A percentile compares a stretch with the other conserved stretches of the same genome.
Evolutionary conservation across 1,139 yeast species (phyloP).

Genomic region (Pichia sp.): DNA sequence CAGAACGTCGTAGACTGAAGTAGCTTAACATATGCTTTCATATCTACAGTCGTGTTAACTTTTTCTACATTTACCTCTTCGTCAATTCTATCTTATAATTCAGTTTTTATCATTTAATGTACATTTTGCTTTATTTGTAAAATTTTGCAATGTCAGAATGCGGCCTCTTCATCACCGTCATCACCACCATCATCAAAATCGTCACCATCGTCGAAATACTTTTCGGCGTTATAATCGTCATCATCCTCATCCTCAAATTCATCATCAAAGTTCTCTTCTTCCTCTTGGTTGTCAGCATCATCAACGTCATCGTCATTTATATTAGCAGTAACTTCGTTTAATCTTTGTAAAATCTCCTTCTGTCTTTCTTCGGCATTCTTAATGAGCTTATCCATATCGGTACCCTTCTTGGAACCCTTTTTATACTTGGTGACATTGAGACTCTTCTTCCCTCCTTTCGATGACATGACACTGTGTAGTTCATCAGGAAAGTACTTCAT

Average conservation of each 20-base stretch:
- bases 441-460: constrained; percentile 36
- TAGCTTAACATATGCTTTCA: not conserved
- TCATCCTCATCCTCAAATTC: constrained; percentile 79
- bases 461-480: constrained; percentile 54
- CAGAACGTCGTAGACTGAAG: constrained; percentile 11
- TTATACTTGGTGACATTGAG: constrained; percentile 44
- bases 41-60: no score
- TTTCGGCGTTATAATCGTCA: constrained; percentile 72
- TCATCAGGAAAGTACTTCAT: constrained; percentile 73
- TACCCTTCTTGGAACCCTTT: constrained; percentile 29
- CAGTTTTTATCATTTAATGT: not conserved
- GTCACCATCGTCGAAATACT: constrained; percentile 55
- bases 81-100: no score
- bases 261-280: constrained; percentile 62
- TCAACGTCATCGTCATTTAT: constrained; percentile 30
- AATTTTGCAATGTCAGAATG: constrained; percentile 37
- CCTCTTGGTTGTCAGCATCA: constrained; percentile 37
- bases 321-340: constrained; percentile 48
- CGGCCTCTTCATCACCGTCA: constrained; percentile 57
- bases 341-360: constrained; percentile 45
- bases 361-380: constrained; percentile 29
- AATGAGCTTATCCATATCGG: constrained; percentile 31
- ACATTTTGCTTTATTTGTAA: not conserved
- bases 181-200: constrained; percentile 47
- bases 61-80: no score